A percentile compares a stretch with the other conserved stretches of the same genome.
Evolutionary conservation across 805 yeast species (phyloP).

Genomic region (Zygosaccharomyces siamensis): DNA sequence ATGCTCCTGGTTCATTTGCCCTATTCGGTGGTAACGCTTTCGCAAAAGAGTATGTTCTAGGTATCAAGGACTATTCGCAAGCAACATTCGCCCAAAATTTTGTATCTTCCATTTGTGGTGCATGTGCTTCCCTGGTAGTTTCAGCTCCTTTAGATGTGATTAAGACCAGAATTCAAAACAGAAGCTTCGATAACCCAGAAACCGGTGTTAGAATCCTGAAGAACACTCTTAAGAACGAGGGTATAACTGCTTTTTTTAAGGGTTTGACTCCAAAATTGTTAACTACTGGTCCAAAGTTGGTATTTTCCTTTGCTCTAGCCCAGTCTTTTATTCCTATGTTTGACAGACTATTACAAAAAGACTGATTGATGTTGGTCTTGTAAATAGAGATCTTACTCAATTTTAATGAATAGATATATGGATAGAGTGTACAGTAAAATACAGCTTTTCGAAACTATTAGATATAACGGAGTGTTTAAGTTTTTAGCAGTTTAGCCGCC

Average conservation of each 20-base stretch:
- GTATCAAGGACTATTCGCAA: constrained; percentile 74
- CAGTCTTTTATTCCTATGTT: constrained; percentile 96
- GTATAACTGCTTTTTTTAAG: constrained; percentile 84
- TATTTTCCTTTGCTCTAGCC: constrained; percentile 96
- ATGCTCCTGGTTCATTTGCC: constrained; percentile 98
- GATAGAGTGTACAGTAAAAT: too few species aligned
- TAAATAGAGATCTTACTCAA: constrained; percentile 2
- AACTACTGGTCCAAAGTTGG: constrained; percentile 97
- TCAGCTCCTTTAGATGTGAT: constrained; percentile 97
- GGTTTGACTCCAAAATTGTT: constrained; percentile 94
- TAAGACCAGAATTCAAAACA: constrained; percentile 97
- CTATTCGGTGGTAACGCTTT: constrained; percentile 98
- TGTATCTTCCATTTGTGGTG: constrained; percentile 91
- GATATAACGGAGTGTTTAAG: neutral
- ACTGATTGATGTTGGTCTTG: constrained; percentile 4
- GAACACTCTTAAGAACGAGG: constrained; percentile 91
- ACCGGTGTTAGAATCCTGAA: constrained; percentile 87
- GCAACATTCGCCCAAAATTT: constrained; percentile 97
- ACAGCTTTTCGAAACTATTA: too few species aligned
- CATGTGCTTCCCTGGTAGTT: constrained; percentile 92
- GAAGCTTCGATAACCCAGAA: constrained; percentile 92
- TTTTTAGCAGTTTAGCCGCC: neutral
- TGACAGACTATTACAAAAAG: constrained; percentile 56
- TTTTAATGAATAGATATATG: neutral
- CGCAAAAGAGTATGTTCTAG: constrained; percentile 93